A percentile compares a stretch with the other conserved stretches of the same genome.
Evolutionary conservation across 805 yeast genomes (phyloP).

Genomic region (Kazachstania kunashirensis): DNA sequence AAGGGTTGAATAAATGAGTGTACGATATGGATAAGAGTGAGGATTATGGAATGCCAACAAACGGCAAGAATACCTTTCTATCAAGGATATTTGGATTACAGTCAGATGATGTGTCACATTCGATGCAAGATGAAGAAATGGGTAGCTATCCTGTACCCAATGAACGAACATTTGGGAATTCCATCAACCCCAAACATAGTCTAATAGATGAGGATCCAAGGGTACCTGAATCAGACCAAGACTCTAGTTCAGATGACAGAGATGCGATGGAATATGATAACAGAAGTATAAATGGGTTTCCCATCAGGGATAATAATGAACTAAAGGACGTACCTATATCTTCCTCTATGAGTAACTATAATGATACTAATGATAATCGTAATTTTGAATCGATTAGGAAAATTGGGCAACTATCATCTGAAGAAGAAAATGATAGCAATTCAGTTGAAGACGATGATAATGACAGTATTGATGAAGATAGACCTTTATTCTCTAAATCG

Average conservation of each 20-base stretch:
- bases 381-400: slow-evolving; percentile 18
- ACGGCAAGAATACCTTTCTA: slow-evolving; percentile 22
- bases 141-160: slow-evolving; percentile 13
- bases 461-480: slow-evolving; percentile 14
- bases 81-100: slow-evolving; percentile 29
- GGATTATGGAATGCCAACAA: not conserved
- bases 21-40: slow-evolving; percentile 5
- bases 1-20: too few relatives aligned
- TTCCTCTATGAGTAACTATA: slow-evolving; percentile 1
- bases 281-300: too few relatives aligned
- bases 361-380: not conserved
- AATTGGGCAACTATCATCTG: slow-evolving; percentile 33
- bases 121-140: slow-evolving; percentile 23
- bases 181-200: not conserved
- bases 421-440: slow-evolving; percentile 30
- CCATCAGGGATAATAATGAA: too few relatives aligned
- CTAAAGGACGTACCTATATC: too few relatives aligned
- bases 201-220: slow-evolving; percentile 14
- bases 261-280: not conserved
- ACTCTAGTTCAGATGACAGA: slow-evolving; percentile 19
- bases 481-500: slow-evolving; percentile 9
- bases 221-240: slow-evolving; percentile 30
- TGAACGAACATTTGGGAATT: not conserved
- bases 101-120: slow-evolving; percentile 22
- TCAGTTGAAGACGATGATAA: slow-evolving; percentile 22